Evolutionary conservation across 1,284 basidiomycete genomes (phyloP).

Genomic region (Omphalotus olearius): DNA sequence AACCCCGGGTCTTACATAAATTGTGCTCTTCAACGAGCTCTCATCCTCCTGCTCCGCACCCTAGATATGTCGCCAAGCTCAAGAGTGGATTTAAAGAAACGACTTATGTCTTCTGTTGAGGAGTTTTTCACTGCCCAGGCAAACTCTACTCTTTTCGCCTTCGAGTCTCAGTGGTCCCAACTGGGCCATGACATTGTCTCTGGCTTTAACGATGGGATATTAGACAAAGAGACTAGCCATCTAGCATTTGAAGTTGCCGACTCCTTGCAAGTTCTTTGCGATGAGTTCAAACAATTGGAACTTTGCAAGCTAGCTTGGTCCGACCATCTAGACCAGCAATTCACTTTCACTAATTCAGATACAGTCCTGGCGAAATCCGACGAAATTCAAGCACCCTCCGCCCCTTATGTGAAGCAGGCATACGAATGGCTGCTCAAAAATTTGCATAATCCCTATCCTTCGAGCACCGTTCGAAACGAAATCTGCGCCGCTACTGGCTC

Average conservation of each 20-base stretch:
- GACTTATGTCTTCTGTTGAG: neutral
- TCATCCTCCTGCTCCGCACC: too few relatives aligned
- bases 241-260: conserved; percentile 10
- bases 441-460: conserved; percentile 48
- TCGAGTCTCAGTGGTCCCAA: neutral
- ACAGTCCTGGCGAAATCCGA: neutral
- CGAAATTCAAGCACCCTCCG: conserved; percentile 1
- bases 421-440: conserved; percentile 44
- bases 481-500: conserved; percentile 24
- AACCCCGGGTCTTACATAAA: too few relatives aligned
- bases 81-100: too few relatives aligned
- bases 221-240: neutral
- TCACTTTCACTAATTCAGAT: too few relatives aligned
- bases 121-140: neutral
- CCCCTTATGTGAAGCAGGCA: conserved; percentile 28
- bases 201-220: neutral
- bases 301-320: neutral
- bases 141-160: neutral
- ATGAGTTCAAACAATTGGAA: conserved; percentile 4
- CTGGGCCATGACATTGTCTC: neutral
- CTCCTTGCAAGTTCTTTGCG: conserved; percentile 9
- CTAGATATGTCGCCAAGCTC: too few relatives aligned
- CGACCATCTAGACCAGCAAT: too few relatives aligned
- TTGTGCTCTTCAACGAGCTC: too few relatives aligned
- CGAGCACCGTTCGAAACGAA: conserved; percentile 22